Base-by-base conservation (phyloP, 768 basidiomycete species). In the Gloeostereum incarnatum region DNA sequence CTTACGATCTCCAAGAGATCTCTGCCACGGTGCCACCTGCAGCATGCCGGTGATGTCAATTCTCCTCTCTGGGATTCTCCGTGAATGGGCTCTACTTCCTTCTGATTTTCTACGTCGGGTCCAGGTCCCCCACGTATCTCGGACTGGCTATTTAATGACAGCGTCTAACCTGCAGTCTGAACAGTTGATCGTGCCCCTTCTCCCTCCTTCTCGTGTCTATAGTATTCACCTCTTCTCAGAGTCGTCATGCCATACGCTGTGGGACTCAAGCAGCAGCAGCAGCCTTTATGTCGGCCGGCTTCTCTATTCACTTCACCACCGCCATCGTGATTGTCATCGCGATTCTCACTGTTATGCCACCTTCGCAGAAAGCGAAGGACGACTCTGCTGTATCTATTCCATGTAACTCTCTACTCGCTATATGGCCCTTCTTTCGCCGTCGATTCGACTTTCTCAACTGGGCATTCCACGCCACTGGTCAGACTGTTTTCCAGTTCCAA, bases 391-490 rank as follows among this genome's bases (percentile, higher is more conserved):
- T 61, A 32, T 63, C 61, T 36, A 62, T 86, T 5, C 81, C 82
- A 30, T 73, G 76, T 30, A 61, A 63, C 29, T 68, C 71, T 41
- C 60, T 81, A 39, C 66, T 73, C 48, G 67, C 73, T 45, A 77
- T 81, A 39, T 52, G 61, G 21, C 74, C 81, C 11, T 87, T 87
- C 66, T 85, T 84, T 54, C 72, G 69, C 32, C 61, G 59, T 47
- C 70, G 82, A 38, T 77, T 76, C 50, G 82, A 85, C 50, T 87
- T 87, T 55, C 52, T 87, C 43, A 77, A 75, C 49, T 73, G 75
- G 63, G 82, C 76, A 10, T 83, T 85, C 56, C 69, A 72, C 43
- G 71, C 69, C 36, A 80, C 80, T 19, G 80, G 79, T 3, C 68
- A 78, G 45, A 66, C 67, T 40, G 50, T 79, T 27, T 87, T 80